Evolutionary conservation across 78 protist species (phyloP).

Genomic region (Monosiga brevicollis): DNA sequence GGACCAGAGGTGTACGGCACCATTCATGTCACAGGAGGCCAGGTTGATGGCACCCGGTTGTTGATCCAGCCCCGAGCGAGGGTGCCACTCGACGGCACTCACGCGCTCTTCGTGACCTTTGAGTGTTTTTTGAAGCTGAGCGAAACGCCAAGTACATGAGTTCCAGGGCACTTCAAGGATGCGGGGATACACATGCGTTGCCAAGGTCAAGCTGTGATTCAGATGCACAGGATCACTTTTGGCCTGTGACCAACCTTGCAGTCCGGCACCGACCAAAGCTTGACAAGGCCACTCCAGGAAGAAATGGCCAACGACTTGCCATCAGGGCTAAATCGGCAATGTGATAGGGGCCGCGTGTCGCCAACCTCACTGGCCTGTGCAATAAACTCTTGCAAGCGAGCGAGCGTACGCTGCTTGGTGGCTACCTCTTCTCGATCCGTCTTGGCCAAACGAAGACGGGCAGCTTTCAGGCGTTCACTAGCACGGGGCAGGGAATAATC

Average conservation of each 20-base stretch:
- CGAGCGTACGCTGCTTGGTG: neutral
- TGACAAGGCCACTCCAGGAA: neutral
- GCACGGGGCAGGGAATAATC: neutral
- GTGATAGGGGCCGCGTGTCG: conserved; percentile 2
- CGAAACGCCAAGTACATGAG: too few relatives aligned
- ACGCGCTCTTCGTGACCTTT: neutral
- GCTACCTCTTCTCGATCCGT: neutral
- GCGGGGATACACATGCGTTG: too few relatives aligned
- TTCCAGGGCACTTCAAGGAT: too few relatives aligned
- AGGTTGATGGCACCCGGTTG: neutral
- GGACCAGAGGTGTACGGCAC: neutral
- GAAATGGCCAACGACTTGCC: neutral
- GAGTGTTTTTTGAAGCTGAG: too few relatives aligned
- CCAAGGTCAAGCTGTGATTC: too few relatives aligned
- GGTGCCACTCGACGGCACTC: neutral
- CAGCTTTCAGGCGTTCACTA: neutral
- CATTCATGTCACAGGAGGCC: neutral
- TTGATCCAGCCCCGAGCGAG: neutral
- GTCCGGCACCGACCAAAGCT: neutral
- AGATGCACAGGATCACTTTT: neutral
- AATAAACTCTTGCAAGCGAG: neutral
- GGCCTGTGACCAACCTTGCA: neutral
- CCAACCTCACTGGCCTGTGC: neutral
- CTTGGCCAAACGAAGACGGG: neutral
- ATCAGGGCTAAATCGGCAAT: neutral